phyloP scores from a whole-genome alignment of 2,329 filamentous ascomycete species.

The Aspergillus fumigatiaffinis region DNA sequence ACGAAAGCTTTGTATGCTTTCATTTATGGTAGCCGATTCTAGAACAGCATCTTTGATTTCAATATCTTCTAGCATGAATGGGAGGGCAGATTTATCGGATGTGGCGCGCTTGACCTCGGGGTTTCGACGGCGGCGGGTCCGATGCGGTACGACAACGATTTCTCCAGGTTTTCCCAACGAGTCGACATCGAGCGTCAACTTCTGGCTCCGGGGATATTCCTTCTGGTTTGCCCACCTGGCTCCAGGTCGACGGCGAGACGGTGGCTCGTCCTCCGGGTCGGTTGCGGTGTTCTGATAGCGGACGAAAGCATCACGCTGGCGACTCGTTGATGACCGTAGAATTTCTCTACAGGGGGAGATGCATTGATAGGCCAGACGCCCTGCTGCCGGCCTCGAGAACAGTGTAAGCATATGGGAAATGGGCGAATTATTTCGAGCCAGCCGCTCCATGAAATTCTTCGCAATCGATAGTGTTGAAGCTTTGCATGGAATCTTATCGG shows the following conservation, averaged over 20 bases:
- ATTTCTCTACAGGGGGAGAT: constrained; percentile 8
- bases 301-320: constrained; percentile 11
- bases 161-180: constrained; percentile 36
- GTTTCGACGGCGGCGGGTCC: constrained; percentile 16
- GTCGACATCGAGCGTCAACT: constrained; percentile 27
- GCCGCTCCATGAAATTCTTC: constrained; percentile 1
- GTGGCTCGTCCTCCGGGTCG: constrained; percentile 3
- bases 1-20: constrained; percentile 28
- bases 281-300: constrained; percentile 18
- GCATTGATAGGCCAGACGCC: constrained; percentile 19
- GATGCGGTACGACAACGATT: constrained; percentile 31
- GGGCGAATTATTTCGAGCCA: neutral
- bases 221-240: neutral
- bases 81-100: constrained; percentile 10
- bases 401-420: constrained; percentile 25
- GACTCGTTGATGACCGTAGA: constrained; percentile 1
- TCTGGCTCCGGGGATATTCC: constrained; percentile 1
- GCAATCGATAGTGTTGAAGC: constrained; percentile 1
- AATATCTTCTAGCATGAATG: constrained; percentile 26
- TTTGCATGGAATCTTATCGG: neutral
- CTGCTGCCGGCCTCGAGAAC: constrained; percentile 16
- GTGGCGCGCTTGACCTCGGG: constrained; percentile 4
- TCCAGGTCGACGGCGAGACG: neutral
- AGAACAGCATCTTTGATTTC: constrained; percentile 15
- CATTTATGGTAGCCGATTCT: constrained; percentile 14